Conservation (phyloP, 441 rosid species). For the Sinapis alba region DNA sequence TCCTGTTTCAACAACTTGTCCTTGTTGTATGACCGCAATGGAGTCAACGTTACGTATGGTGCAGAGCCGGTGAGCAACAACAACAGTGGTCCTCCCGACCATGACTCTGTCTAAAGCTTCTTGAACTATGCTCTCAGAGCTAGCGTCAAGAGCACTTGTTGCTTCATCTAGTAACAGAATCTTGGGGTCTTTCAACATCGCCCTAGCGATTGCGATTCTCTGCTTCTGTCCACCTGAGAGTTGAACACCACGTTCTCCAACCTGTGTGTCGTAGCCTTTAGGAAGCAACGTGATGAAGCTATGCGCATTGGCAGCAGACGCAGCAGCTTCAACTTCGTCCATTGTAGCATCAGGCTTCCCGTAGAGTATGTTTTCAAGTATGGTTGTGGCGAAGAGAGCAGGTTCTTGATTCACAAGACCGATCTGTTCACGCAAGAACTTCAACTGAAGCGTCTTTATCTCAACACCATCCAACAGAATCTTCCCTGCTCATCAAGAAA, state of each 20-base stretch:
- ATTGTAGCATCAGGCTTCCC: slow-evolving; percentile 89
- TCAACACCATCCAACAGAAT: slow-evolving; percentile 86
- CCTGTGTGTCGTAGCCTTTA: slow-evolving; percentile 93
- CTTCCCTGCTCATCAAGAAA: slow-evolving; percentile 64
- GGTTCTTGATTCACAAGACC: slow-evolving; percentile 99
- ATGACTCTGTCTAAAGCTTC: slow-evolving; percentile 96
- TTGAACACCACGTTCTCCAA: slow-evolving; percentile 97
- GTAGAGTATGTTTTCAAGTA: slow-evolving; percentile 87
- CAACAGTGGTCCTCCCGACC: slow-evolving; percentile 96
- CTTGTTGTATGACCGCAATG: slow-evolving; percentile 95
- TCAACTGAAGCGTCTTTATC: slow-evolving; percentile 80
- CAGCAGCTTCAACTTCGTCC: slow-evolving; percentile 92
- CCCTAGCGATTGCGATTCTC: slow-evolving; percentile 96
- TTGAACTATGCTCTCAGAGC: slow-evolving; percentile 97
- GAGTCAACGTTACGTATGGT: slow-evolving; percentile 92
- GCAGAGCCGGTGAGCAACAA: slow-evolving; percentile 96
- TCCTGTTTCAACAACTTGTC: slow-evolving; percentile 96
- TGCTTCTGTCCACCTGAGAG: slow-evolving; percentile 99
- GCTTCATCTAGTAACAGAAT: slow-evolving; percentile 97
- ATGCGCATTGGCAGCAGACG: slow-evolving; percentile 92
- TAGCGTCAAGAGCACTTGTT: slow-evolving; percentile 96
- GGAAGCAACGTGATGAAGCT: slow-evolving; percentile 92
- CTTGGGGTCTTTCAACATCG: slow-evolving; percentile 94
- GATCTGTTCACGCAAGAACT: slow-evolving; percentile 87
- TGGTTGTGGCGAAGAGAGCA: slow-evolving; percentile 93